These are phyloP conservation scores for Lasiodiplodia gonubiensis DNA, from an alignment of 2,329 filamentous ascomycete species.

Conservation along the genomic window DNA sequence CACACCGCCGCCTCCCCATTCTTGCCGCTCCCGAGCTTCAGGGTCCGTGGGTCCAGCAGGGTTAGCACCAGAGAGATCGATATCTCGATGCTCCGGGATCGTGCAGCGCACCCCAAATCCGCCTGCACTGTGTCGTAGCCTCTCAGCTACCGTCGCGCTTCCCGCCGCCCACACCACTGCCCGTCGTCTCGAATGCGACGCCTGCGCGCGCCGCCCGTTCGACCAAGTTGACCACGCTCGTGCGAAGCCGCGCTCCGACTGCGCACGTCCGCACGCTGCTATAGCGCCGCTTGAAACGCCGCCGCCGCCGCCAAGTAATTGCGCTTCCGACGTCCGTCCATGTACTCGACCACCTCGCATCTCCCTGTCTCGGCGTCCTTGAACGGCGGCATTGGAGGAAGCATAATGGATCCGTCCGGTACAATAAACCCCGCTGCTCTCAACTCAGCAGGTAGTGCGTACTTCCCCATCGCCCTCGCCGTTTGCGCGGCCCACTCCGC, in stretches of 20 bases:
- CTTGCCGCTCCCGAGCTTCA: slow-evolving; percentile 28
- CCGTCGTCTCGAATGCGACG: slow-evolving; percentile 19
- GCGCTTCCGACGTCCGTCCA: slow-evolving; percentile 32
- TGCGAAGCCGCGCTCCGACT: background rate
- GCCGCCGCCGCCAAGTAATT: slow-evolving; percentile 25
- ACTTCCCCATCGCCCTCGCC: slow-evolving; percentile 15
- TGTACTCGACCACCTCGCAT: slow-evolving; percentile 46
- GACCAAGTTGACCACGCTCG: slow-evolving; percentile 7
- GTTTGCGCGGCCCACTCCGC: slow-evolving; percentile 15
- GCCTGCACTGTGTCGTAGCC: slow-evolving; percentile 22
- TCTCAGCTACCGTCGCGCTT: slow-evolving; percentile 25
- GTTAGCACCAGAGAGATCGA: slow-evolving; percentile 25
- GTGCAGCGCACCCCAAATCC: slow-evolving; percentile 24
- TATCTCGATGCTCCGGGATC: slow-evolving; percentile 30
- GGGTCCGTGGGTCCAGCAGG: slow-evolving; percentile 28
- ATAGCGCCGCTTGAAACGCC: slow-evolving; percentile 28
- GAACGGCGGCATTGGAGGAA: slow-evolving; percentile 47
- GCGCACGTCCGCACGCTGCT: slow-evolving; percentile 21
- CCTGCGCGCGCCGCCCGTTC: slow-evolving; percentile 4
- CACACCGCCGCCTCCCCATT: slow-evolving; percentile 28
- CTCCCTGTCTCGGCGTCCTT: slow-evolving; percentile 47
- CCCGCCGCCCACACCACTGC: background rate
- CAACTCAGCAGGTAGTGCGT: slow-evolving; percentile 44
- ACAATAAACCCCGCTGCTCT: slow-evolving; percentile 51
- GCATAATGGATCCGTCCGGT: slow-evolving; percentile 48